Base-by-base conservation (phyloP, 768 basidiomycete genomes). In the Rhodotorula babjevae region DNA sequence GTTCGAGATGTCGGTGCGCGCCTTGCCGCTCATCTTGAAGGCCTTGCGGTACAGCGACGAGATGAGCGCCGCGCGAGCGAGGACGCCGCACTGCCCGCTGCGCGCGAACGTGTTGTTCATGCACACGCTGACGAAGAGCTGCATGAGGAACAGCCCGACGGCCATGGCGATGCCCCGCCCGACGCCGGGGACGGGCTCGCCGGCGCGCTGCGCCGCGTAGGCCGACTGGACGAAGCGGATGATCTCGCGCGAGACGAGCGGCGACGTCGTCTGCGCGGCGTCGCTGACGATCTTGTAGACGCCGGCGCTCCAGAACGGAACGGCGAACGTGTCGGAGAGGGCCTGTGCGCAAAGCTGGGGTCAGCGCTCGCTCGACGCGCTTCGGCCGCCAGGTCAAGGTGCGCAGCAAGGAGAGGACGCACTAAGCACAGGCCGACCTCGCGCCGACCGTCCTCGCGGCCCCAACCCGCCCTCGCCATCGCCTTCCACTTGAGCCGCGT, bases 1-100 rank as follows among this genome's bases (percentile, higher is more conserved):
- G 77, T 92, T 96, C 4, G 91, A 87, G 46, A 93, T 84, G 9
- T 86, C 87, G 2, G 87, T 87, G 10, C 94, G 86, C 11, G 92
- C 87, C 53, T 90, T 88, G 25, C 89, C 86, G 3, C 90, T 89
- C 46, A 96, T 84, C 40, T 83, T 85, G 33, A 96, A 83, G 0
- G 89, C 88, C 42, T 89, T 88, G 42, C 87, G 84, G 80, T 92
- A 65, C 61, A 95, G 31, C 0, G 91, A 89, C 0, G 90, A 88
- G 74, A 96, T 95, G 53, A 96, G 85, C 6, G 92, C 92, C 15
- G 88, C 89, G 40, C 93, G 87, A 19, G 92, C 79, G 19, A 93
- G 84, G 3, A 94, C 90, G 75, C 3, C 89, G 89, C 0, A 87
- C 79, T 71, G 69, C 29, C 88, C 79, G 31, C 90, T 58, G 74